Percentiles rank a stretch among this genome's conserved stretches.
phyloP scores from a whole-genome alignment of 2,329 filamentous ascomycete genomes.

The Stagonosporopsis cucurbitacearum region DNA sequence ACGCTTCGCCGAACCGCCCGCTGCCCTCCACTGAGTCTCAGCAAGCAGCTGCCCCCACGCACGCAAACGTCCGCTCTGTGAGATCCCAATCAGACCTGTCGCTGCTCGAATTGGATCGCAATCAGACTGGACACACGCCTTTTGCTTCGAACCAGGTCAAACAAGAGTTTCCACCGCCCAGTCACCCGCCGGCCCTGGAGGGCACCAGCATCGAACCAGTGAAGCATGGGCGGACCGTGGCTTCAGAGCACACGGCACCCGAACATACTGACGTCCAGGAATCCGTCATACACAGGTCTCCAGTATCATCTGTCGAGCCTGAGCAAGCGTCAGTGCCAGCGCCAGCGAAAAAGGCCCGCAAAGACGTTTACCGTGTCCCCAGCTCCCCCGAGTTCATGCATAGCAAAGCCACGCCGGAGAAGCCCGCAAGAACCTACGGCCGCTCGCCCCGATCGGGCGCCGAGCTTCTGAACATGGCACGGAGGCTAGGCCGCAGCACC shows the following conservation, averaged over 20 bases:
- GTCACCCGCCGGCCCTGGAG: not conserved
- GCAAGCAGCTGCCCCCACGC: constrained; percentile 13
- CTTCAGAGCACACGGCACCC: not conserved
- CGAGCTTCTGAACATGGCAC: constrained; percentile 19
- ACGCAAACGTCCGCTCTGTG: not conserved
- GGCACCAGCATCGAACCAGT: not conserved
- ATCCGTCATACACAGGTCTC: constrained; percentile 16
- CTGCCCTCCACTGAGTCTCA: constrained; percentile 37
- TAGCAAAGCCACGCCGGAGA: constrained; percentile 13
- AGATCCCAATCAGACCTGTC: constrained; percentile 31
- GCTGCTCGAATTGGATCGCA: constrained; percentile 24
- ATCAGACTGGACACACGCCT: constrained; percentile 28
- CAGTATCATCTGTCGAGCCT: constrained; percentile 11
- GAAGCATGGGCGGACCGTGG: not conserved
- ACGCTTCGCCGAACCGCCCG: constrained; percentile 33
- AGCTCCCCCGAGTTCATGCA: constrained; percentile 26
- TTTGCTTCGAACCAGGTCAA: constrained; percentile 29
- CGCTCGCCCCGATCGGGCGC: constrained; percentile 20
- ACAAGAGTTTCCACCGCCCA: constrained; percentile 36
- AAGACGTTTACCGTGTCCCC: constrained; percentile 27
- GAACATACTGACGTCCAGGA: constrained; percentile 2
- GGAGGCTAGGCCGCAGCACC: not conserved
- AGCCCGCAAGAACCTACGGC: constrained; percentile 22
- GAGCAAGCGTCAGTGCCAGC: not conserved
- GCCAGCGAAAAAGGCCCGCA: constrained; percentile 5